phyloP scores from a whole-genome alignment of 2,329 filamentous ascomycete species.

The Phaeosphaeriaceae sp. region DNA sequence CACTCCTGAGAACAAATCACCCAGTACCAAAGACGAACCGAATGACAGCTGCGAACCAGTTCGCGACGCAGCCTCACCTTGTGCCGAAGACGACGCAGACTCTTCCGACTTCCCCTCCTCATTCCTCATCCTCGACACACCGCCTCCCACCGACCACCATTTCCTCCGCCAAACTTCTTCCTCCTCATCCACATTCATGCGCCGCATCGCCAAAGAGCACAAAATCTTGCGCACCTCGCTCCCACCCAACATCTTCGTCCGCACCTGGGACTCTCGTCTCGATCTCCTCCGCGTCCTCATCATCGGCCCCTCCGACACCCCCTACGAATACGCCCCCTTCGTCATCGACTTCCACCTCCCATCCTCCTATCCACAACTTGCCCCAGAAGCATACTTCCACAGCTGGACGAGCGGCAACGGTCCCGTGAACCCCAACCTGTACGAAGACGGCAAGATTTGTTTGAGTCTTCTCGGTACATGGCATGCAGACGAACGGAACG shows the following conservation, averaged over 20 bases:
- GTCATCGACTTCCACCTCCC: conserved; percentile 66
- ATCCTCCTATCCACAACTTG: conserved; percentile 58
- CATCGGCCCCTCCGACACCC: conserved; percentile 66
- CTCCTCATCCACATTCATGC: conserved; percentile 53
- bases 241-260: conserved; percentile 64
- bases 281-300: conserved; percentile 67
- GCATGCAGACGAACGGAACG: conserved; percentile 61
- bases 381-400: conserved; percentile 66
- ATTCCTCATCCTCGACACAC: conserved; percentile 47
- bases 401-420: conserved; percentile 63
- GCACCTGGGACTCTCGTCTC: conserved; percentile 66
- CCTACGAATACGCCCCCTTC: conserved; percentile 68
- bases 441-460: conserved; percentile 70
- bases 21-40: conserved; percentile 29
- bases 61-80: conserved; percentile 6
- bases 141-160: conserved; percentile 44
- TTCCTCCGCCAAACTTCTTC: conserved; percentile 52
- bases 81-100: conserved; percentile 17
- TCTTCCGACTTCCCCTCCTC: conserved; percentile 20
- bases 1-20: conserved; percentile 41
- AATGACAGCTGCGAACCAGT: conserved; percentile 8
- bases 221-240: conserved; percentile 63
- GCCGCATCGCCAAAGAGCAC: conserved; percentile 65
- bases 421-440: conserved; percentile 68
- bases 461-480: conserved; percentile 67